Evolutionary conservation across 1,284 basidiomycete species (phyloP).

Genomic region (Microstroma glucosiphilum): DNA sequence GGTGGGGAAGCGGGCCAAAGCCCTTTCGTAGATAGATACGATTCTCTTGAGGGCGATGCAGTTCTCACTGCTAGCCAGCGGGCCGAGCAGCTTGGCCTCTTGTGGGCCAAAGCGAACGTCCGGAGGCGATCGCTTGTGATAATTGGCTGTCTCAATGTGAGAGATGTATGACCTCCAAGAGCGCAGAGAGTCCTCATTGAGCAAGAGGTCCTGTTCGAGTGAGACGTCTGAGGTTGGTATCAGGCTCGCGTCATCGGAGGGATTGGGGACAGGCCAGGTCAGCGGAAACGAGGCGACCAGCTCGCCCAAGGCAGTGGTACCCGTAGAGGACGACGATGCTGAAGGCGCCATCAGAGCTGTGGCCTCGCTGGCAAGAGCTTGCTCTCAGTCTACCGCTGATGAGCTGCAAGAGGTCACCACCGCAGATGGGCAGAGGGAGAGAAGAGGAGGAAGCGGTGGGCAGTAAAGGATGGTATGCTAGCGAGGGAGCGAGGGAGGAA

Average conservation of each 20-base stretch:
- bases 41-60: conserved; percentile 73
- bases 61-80: conserved; percentile 65
- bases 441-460: no score
- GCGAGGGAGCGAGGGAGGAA: no score
- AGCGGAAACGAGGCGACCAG: conserved; percentile 59
- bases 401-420: no score
- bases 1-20: conserved; percentile 76
- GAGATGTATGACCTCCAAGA: conserved; percentile 86
- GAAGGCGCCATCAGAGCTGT: neutral
- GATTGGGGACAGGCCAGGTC: conserved; percentile 75
- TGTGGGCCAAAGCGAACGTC: conserved; percentile 56
- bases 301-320: neutral
- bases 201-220: conserved; percentile 89
- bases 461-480: no score
- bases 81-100: conserved; percentile 53
- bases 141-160: conserved; percentile 64
- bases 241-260: conserved; percentile 68
- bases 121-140: conserved; percentile 47
- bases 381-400: no score
- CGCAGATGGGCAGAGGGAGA: no score
- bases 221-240: conserved; percentile 71
- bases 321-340: neutral
- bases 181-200: conserved; percentile 82
- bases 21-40: conserved; percentile 86
- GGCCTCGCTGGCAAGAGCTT: no score